Percentiles rank a stretch among this genome's conserved stretches.
phyloP scores from a whole-genome alignment of 148 eudicot genomes.

The Nyssa sinensis region DNA sequence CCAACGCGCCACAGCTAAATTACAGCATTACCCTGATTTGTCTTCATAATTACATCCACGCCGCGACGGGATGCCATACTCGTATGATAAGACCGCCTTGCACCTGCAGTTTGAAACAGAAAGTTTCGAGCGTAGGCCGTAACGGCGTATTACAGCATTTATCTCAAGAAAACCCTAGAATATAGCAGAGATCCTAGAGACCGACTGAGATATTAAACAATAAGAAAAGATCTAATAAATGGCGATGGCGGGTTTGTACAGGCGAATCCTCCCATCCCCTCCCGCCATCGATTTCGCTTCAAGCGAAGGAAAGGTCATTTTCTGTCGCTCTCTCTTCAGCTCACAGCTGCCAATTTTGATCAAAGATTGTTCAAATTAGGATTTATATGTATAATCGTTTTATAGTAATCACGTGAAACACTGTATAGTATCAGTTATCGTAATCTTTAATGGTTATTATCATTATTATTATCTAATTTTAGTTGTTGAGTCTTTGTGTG shows the following conservation, averaged over 20 bases:
- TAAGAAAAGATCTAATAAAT: no score
- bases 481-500: not conserved
- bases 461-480: not conserved
- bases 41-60: no score
- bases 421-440: no score
- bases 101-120: no score
- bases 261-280: constrained; percentile 81
- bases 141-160: no score
- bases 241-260: constrained; percentile 81
- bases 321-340: not conserved
- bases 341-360: not conserved
- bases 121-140: no score
- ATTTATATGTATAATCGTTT: not conserved
- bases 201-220: not conserved
- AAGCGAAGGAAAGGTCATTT: constrained; percentile 62
- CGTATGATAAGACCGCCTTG: no score
- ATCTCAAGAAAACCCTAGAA: no score
- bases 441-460: not conserved
- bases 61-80: no score
- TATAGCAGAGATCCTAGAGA: no score
- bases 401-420: not conserved
- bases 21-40: no score
- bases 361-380: not conserved
- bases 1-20: no score
- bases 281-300: constrained; percentile 90